Conservation (phyloP, 768 basidiomycete species). For the Cytidiella melzeri region DNA sequence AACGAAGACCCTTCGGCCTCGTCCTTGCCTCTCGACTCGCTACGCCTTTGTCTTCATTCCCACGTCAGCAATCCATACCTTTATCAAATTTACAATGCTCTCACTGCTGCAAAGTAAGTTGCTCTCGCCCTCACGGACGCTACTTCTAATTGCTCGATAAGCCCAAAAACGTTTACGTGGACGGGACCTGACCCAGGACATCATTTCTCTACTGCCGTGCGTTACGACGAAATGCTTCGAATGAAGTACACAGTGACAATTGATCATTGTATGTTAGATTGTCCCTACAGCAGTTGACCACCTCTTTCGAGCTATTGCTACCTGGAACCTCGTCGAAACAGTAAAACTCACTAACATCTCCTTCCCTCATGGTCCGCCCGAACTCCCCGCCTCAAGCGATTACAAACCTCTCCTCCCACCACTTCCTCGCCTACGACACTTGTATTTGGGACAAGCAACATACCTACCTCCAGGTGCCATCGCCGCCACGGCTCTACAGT, state of each 20-base stretch:
- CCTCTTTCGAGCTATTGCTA: constrained; percentile 35
- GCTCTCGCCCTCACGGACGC: neutral
- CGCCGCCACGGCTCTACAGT: constrained; percentile 29
- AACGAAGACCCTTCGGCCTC: neutral
- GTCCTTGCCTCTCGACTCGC: constrained; percentile 18
- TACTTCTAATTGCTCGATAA: constrained; percentile 13
- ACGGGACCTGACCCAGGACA: constrained; percentile 56
- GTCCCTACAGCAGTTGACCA: constrained; percentile 33
- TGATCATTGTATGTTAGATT: constrained; percentile 27
- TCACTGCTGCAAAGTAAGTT: constrained; percentile 33
- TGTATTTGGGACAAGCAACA: constrained; percentile 46
- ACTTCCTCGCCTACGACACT: constrained; percentile 33
- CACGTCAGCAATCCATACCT: constrained; percentile 27
- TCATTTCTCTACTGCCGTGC: constrained; percentile 57
- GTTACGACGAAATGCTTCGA: neutral
- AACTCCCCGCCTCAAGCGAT: constrained; percentile 14
- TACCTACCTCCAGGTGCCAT: constrained; percentile 37
- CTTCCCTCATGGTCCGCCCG: constrained; percentile 27
- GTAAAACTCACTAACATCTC: constrained; percentile 44
- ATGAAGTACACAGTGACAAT: neutral
- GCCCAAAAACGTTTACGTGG: constrained; percentile 48
- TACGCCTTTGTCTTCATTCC: constrained; percentile 36
- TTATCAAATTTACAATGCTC: constrained; percentile 27
- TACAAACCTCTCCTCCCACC: constrained; percentile 27
- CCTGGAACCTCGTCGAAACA: constrained; percentile 39